Evolutionary conservation across 768 basidiomycete genomes (phyloP).

Genomic region (Amanita rubescens): DNA sequence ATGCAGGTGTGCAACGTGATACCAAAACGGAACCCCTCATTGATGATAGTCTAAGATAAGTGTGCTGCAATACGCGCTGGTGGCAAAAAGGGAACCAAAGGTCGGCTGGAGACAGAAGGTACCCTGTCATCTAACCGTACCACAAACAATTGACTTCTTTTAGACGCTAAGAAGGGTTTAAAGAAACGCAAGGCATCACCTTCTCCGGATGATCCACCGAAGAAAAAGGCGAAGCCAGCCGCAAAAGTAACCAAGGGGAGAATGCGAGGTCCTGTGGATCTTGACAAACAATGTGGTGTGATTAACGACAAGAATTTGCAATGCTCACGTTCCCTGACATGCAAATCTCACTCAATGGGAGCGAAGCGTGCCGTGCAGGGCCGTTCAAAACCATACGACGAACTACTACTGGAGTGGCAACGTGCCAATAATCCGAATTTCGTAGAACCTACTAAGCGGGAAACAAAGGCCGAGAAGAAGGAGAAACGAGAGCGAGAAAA

Average conservation of each 20-base stretch:
- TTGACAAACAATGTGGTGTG: constrained; percentile 91
- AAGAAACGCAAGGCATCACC: constrained; percentile 85
- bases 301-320: constrained; percentile 93
- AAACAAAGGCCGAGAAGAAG: constrained; percentile 84
- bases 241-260: constrained; percentile 74
- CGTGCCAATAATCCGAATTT: constrained; percentile 82
- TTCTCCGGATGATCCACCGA: constrained; percentile 57
- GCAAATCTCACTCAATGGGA: constrained; percentile 97
- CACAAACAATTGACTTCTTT: constrained; percentile 8
- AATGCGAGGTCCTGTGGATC: constrained; percentile 80
- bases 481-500: constrained; percentile 78
- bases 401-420: constrained; percentile 87
- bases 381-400: constrained; percentile 78
- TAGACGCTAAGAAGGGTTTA: constrained; percentile 38
- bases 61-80: constrained; percentile 54
- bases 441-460: constrained; percentile 80
- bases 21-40: neutral
- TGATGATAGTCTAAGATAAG: constrained; percentile 33
- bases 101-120: constrained; percentile 46
- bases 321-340: constrained; percentile 92
- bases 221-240: constrained; percentile 68
- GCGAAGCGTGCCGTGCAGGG: constrained; percentile 89
- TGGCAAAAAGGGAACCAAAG: constrained; percentile 47
- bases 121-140: constrained; percentile 7
- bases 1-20: constrained; percentile 48